Evolutionary conservation across 1,139 yeast genomes (phyloP).

Genomic region (Pichia sp.): DNA sequence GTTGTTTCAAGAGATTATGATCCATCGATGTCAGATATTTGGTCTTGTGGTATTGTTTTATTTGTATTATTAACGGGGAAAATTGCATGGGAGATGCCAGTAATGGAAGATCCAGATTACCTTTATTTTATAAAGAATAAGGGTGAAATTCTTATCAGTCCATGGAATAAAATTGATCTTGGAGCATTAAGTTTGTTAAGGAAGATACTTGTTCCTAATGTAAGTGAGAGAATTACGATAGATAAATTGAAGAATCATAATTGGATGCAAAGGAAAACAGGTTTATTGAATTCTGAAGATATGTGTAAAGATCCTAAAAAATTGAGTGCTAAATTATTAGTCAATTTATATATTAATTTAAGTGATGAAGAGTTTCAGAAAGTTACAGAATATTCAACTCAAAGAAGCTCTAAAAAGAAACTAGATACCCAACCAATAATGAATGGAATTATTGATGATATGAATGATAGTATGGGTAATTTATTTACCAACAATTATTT

Average conservation of each 20-base stretch:
- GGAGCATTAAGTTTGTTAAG: slow-evolving; percentile 43
- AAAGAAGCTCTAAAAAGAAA: slow-evolving; percentile 12
- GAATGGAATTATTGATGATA: slow-evolving; percentile 31
- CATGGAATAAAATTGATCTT: slow-evolving; percentile 47
- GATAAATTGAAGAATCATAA: slow-evolving; percentile 39
- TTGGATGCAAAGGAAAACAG: slow-evolving; percentile 41
- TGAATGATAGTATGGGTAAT: slow-evolving; percentile 9
- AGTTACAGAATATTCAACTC: slow-evolving; percentile 25
- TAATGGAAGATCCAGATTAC: slow-evolving; percentile 39
- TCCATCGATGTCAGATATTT: slow-evolving; percentile 48
- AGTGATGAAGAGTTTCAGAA: slow-evolving; percentile 35
- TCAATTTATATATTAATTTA: slow-evolving; percentile 40
- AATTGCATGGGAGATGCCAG: slow-evolving; percentile 63
- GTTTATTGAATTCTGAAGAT: slow-evolving; percentile 36
- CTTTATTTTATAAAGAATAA: slow-evolving; percentile 33
- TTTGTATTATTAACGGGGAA: slow-evolving; percentile 55
- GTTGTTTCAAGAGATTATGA: slow-evolving; percentile 42
- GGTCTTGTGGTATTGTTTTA: slow-evolving; percentile 59
- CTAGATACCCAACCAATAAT: slow-evolving; percentile 30
- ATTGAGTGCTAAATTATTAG: slow-evolving; percentile 36
- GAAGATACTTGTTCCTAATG: slow-evolving; percentile 41
- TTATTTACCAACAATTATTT: slow-evolving; percentile 28
- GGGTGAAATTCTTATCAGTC: slow-evolving; percentile 36
- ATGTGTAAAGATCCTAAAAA: slow-evolving; percentile 43
- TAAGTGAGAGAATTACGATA: slow-evolving; percentile 35